These are phyloP conservation scores for Tulasnella sp. DNA, from an alignment of 768 basidiomycete genomes.

Conservation along the genomic window DNA sequence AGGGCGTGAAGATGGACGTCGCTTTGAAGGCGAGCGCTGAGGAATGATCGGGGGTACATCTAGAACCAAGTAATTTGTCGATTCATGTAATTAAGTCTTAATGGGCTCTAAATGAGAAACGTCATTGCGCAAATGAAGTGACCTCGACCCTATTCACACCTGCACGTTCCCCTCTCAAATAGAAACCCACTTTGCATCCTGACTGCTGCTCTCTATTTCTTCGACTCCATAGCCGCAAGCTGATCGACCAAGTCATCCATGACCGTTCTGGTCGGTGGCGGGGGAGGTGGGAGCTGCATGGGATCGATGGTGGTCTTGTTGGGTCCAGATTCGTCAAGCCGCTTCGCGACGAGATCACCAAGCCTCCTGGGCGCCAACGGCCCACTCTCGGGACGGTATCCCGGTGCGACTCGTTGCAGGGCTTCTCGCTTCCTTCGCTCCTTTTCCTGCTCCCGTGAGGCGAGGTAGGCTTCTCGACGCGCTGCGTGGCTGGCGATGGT, in stretches of 20 bases:
- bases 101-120: too few species aligned
- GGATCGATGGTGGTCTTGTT: constrained; percentile 20
- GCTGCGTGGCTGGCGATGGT: constrained; percentile 54
- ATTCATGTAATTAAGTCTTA: too few species aligned
- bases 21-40: background rate
- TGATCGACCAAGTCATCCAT: constrained; percentile 81
- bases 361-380: constrained; percentile 45
- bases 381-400: constrained; percentile 57
- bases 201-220: too few species aligned
- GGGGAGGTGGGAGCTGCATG: constrained; percentile 19
- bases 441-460: constrained; percentile 65
- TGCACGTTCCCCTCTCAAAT: too few species aligned
- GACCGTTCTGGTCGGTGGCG: constrained; percentile 24
- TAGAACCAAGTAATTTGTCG: too few species aligned
- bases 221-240: constrained; percentile 50
- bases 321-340: constrained; percentile 20
- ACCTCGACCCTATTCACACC: too few species aligned
- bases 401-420: constrained; percentile 67
- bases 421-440: constrained; percentile 54
- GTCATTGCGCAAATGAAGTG: too few species aligned
- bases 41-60: background rate
- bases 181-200: too few species aligned
- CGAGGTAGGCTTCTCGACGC: constrained; percentile 60
- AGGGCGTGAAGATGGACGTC: background rate
- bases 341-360: constrained; percentile 8